Evolutionary conservation across 2,329 filamentous ascomycete species (phyloP), one percentile per base, ranked within the genome.

Genomic region (Diaporthe australafricana): DNA sequence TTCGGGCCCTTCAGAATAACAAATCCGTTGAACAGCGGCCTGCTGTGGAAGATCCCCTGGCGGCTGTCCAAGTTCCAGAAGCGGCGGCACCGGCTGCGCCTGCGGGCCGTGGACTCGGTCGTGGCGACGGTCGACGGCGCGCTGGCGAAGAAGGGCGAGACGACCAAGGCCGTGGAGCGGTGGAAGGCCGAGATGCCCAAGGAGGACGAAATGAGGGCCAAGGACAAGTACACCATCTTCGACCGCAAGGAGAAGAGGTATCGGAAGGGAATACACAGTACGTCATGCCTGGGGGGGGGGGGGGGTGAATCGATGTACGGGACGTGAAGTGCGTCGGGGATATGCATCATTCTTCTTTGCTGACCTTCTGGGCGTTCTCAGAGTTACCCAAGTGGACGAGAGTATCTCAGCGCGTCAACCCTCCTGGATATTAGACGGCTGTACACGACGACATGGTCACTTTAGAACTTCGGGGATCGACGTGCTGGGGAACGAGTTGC

Each of bases 221-320:
- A 90, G 83, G 96, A 99, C 85, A 99, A 99, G 85, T 99, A 99
- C 85, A 98, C 94, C 35, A 93, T 99, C 79, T 99, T 98, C 83
- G 96, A 98, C 83, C 92, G 95, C 78, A 98, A 98, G 84, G 95
- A 93, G 82, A 97, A 95, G 90, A 92, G 90, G 78, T 99, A 98
- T 83, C 89, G 96, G 81, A 99, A 99, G 90, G 94, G 95, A 70
- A 95, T 99, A 82, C 96, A 98, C 85, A 98, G 95, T 98, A 88
- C 78, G 94, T 56, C 20, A 40, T 75, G 35, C 14, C 68, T 8
- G 67, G 4, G 9, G 6, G 67, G 47, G 32, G 32, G 32, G 67
- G 4, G 9, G 5, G 67, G 47, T 35, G 17, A 47, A 6, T 74
- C 2, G 12, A 12, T 62, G 30, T 32, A 52, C 40, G 53, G 22